Percentiles rank a stretch among this genome's conserved stretches.
Evolutionary conservation across 331 rosid species (phyloP).

Genomic region (Malus hybrid): DNA sequence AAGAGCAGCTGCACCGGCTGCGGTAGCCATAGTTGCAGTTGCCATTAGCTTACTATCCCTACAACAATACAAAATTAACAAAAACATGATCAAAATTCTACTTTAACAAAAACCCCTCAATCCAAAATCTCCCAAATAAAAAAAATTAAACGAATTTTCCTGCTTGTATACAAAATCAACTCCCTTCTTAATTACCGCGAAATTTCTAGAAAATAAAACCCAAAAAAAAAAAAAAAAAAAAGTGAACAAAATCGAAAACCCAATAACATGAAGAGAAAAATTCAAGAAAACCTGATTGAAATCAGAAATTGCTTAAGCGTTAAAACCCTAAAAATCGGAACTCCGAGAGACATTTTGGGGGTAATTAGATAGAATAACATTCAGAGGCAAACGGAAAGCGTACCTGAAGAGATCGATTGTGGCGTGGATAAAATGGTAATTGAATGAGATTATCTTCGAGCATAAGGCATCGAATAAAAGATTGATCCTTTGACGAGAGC

Average conservation of each 20-base stretch:
- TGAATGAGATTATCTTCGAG: conserved; percentile 6
- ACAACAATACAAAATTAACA: neutral
- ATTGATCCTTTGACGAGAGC: neutral
- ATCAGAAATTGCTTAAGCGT: conserved; percentile 18
- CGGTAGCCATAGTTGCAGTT: conserved; percentile 98
- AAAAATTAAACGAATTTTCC: neutral
- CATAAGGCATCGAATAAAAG: conserved; percentile 18
- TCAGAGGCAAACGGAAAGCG: neutral
- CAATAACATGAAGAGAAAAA: neutral
- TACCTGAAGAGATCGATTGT: conserved; percentile 42
- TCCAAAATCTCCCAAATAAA: neutral
- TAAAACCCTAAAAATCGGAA: conserved; percentile 27
- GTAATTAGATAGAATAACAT: neutral
- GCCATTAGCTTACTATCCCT: conserved; percentile 65
- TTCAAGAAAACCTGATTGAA: conserved; percentile 22
- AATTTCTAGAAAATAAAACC: neutral
- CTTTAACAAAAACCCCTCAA: neutral
- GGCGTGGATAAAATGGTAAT: neutral
- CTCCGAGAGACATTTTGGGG: neutral
- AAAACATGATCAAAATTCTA: neutral
- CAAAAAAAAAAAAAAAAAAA: neutral
- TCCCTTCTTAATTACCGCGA: neutral
- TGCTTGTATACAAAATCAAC: too few species aligned
- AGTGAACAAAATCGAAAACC: neutral
- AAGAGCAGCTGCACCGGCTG: conserved; percentile 94